phyloP scores from a whole-genome alignment of 371 early-diverging fungal species.

The Mortierella sp. region DNA sequence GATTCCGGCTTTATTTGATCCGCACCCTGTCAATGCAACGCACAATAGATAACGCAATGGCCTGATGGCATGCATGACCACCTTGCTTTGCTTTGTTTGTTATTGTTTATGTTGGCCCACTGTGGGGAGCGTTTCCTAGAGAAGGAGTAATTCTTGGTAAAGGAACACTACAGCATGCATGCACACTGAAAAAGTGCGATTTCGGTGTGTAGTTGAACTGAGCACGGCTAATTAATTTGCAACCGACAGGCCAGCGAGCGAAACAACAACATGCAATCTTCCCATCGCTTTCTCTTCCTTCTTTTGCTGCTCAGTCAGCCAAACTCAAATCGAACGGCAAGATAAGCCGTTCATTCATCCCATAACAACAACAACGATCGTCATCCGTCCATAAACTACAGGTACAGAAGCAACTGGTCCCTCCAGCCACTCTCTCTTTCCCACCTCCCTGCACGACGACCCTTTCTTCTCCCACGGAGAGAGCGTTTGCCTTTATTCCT shows the following conservation, averaged over 20 bases:
- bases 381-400: neutral
- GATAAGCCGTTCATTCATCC: neutral
- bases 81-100: neutral
- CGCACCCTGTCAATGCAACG: neutral
- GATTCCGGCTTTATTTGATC: neutral
- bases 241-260: neutral
- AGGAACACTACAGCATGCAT: neutral
- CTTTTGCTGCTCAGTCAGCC: neutral
- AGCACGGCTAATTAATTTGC: constrained; percentile 4
- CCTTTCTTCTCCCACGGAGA: neutral
- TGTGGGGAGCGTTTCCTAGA: neutral
- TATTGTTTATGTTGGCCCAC: neutral
- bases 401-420: neutral
- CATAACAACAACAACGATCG: neutral
- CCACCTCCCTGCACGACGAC: neutral
- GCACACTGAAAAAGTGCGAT: neutral
- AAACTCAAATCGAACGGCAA: neutral
- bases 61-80: neutral
- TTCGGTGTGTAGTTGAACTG: neutral
- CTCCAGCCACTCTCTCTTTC: neutral
- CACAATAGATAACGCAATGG: neutral
- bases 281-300: neutral
- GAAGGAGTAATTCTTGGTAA: constrained; percentile 7
- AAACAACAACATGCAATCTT: neutral
- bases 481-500: neutral